These are phyloP conservation scores for Boletus barrowsii DNA, from an alignment of 768 basidiomycete species.

Conservation along the genomic window DNA sequence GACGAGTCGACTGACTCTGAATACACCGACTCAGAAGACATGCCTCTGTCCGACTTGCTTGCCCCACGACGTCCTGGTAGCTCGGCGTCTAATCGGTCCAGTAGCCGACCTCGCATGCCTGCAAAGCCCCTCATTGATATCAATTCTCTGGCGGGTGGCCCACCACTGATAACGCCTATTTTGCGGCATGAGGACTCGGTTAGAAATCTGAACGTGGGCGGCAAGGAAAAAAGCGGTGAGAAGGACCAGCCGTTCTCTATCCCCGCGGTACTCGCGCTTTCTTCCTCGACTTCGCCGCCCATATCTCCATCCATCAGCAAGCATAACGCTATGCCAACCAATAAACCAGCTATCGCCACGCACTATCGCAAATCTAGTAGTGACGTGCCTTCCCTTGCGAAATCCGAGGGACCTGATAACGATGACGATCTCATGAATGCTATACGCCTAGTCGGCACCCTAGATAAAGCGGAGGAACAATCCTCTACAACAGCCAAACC, in stretches of 20 bases:
- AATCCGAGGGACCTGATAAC: slow-evolving; percentile 10
- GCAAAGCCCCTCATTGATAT: slow-evolving; percentile 45
- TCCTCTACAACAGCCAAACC: slow-evolving; percentile 4
- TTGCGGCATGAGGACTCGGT: slow-evolving; percentile 29
- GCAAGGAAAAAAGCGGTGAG: slow-evolving; percentile 19
- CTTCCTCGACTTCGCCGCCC: slow-evolving; percentile 19
- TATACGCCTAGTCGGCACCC: slow-evolving; percentile 29
- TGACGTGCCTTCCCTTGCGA: slow-evolving; percentile 10
- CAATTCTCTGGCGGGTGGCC: slow-evolving; percentile 32
- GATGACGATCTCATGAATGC: slow-evolving; percentile 32
- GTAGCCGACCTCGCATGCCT: slow-evolving; percentile 30
- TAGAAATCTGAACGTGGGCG: slow-evolving; percentile 17
- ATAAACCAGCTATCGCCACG: background rate
- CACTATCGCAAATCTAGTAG: slow-evolving; percentile 18
- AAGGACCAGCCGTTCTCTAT: slow-evolving; percentile 31
- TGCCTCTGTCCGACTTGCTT: slow-evolving; percentile 62
- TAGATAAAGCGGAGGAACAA: slow-evolving; percentile 23
- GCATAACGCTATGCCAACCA: background rate
- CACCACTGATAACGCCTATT: slow-evolving; percentile 32
- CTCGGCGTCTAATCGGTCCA: slow-evolving; percentile 38
- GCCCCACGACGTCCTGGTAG: slow-evolving; percentile 67
- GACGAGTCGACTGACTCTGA: slow-evolving; percentile 31
- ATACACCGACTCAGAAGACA: slow-evolving; percentile 51
- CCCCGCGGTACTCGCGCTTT: slow-evolving; percentile 22
- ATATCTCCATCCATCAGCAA: slow-evolving; percentile 14